Evolutionary conservation across 805 yeast genomes (phyloP), one percentile per base, ranked within the genome.

Genomic region (Saccharomycopsis selenospora): DNA sequence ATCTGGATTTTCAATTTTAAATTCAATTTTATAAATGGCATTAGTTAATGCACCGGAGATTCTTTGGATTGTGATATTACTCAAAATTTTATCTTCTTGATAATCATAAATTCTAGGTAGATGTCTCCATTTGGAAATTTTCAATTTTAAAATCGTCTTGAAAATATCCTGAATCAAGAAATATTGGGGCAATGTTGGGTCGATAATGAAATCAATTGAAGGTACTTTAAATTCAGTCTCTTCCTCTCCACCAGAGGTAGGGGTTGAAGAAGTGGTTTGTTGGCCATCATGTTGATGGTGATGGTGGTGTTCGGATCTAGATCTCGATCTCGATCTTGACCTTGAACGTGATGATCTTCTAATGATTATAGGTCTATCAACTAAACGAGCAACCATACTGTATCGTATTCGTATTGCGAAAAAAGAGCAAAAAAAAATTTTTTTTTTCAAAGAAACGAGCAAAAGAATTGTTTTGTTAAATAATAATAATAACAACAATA

Each of bases 41-140:
- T 93, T 93, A 18, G 98, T 93, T 62, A 93, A 73, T 0, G 99
- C 99, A 18, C 99, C 98, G 30, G 86, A 77, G 44, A 93, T 87
- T 55, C 96, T 74, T 36, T 66, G 70, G 18, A 90, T 63, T 20
- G 65, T 69, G 36, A 91, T 63, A 33, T 68, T 64, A 18, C 68
- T 69, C 17, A 74, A 63, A 6, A 68, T 54, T 59, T 58, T 20
- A 1, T 23, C 45, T 3, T 62, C 61, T 52, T 70, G 27, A 57
- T 22, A 22, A 57, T 54, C 62, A 59, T 17, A 72, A 46, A 55
- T 68, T 54, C 55, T 43, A 22, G 57, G 56, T 26, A 81, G 73
- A 52, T 71, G 71, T 57, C 80, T 77, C 99, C 99, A 93, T 63
- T 84, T 82, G 28, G 87, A 76, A 40, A 93, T 79, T 48, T 73